A percentile compares a stretch with the other conserved stretches of the same genome.
Evolutionary conservation across 2,329 filamentous ascomycete genomes (phyloP).

Genomic region (Colletotrichum kahawae): DNA sequence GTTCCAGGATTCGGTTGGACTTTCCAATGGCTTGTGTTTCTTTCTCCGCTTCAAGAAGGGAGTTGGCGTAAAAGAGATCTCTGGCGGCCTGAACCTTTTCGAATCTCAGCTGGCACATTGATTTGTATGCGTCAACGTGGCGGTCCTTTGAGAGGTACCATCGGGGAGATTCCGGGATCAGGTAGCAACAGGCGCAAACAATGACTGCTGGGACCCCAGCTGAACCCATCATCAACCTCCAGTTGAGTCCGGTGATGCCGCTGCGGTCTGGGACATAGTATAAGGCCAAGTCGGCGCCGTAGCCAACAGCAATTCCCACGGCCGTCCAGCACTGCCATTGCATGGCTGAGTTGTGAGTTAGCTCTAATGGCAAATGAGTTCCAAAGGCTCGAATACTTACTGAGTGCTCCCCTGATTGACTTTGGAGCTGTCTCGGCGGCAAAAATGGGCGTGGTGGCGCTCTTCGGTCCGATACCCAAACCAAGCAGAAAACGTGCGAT

Average conservation of each 20-base stretch:
- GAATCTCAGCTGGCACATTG: constrained; percentile 52
- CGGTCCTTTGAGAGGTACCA: constrained; percentile 56
- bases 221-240: constrained; percentile 73
- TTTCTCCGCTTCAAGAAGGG: constrained; percentile 61
- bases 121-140: constrained; percentile 50
- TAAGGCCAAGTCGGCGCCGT: constrained; percentile 65
- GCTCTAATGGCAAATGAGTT: background rate
- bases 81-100: constrained; percentile 59
- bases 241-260: constrained; percentile 61
- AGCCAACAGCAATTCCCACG: constrained; percentile 63
- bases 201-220: constrained; percentile 67
- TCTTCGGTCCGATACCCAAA: constrained; percentile 73
- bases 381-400: background rate
- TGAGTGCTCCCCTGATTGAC: constrained; percentile 61
- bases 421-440: constrained; percentile 72
- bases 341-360: constrained; percentile 61
- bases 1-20: constrained; percentile 56
- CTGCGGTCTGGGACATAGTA: constrained; percentile 56
- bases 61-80: constrained; percentile 62
- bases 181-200: constrained; percentile 58
- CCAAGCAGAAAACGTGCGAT: constrained; percentile 73
- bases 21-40: constrained; percentile 51
- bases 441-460: constrained; percentile 72
- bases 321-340: constrained; percentile 63
- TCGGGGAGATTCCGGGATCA: constrained; percentile 53